Evolutionary conservation across 139 green algal species (phyloP).

Genomic region (Klebsormidium nitens): DNA sequence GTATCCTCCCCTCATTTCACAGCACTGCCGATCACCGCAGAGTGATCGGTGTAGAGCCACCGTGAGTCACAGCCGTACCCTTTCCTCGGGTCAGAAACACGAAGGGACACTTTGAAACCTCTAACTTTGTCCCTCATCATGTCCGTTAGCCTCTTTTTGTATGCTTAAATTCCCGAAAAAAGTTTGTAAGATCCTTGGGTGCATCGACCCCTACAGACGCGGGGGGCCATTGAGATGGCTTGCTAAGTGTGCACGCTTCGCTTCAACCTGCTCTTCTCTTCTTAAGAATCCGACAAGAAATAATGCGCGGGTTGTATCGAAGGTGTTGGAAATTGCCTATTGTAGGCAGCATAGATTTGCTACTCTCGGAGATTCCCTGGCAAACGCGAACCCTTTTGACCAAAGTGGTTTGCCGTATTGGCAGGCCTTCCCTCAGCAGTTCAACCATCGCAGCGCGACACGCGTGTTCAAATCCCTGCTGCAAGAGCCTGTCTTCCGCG

Average conservation of each 20-base stretch:
- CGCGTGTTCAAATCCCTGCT: background rate
- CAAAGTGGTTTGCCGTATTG: background rate
- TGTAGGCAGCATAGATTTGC: background rate
- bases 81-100: too few relatives aligned
- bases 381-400: background rate
- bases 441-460: background rate
- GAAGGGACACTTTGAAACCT: too few relatives aligned
- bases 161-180: too few relatives aligned
- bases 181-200: too few relatives aligned
- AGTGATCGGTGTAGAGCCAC: too few relatives aligned
- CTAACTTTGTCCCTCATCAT: too few relatives aligned
- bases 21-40: too few relatives aligned
- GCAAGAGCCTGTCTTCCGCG: background rate
- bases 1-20: too few relatives aligned
- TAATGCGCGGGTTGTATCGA: background rate
- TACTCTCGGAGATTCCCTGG: background rate
- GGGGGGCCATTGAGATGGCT: too few relatives aligned
- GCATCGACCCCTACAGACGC: too few relatives aligned
- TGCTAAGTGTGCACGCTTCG: background rate
- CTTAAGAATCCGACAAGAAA: background rate
- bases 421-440: constrained; percentile 3
- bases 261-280: background rate
- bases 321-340: background rate
- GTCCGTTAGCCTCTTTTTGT: too few relatives aligned
- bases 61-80: too few relatives aligned